phyloP scores from a whole-genome alignment of 345 rosid species.

The Aurinia saxatilis region DNA sequence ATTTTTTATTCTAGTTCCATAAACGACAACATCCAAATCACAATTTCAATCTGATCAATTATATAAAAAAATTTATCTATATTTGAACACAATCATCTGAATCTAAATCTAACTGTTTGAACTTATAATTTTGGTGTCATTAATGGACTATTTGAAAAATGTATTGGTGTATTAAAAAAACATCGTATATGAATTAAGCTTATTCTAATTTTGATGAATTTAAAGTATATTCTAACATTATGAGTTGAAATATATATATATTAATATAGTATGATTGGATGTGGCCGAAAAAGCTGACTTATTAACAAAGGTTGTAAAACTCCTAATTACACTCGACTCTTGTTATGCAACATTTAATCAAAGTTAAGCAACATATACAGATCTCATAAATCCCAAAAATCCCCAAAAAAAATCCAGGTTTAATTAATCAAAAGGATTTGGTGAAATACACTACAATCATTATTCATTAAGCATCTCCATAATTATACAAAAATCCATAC shows the following conservation, averaged over 20 bases:
- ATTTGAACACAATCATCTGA: too few relatives aligned
- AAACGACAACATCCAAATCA: too few relatives aligned
- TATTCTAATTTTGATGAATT: neutral
- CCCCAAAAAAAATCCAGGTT: neutral
- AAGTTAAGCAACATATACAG: neutral
- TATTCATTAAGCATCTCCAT: neutral
- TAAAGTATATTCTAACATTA: too few relatives aligned
- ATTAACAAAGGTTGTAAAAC: neutral
- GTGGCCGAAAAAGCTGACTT: neutral
- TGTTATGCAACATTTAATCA: neutral
- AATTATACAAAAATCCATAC: slow-evolving; percentile 8
- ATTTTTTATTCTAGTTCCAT: too few relatives aligned
- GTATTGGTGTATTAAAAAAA: too few relatives aligned
- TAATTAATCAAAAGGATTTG: neutral
- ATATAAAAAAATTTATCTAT: too few relatives aligned
- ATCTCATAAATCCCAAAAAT: neutral
- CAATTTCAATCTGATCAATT: too few relatives aligned
- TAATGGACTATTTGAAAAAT: too few relatives aligned
- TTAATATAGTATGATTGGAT: neutral
- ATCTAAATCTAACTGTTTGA: too few relatives aligned
- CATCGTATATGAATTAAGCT: neutral
- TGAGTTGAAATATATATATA: neutral
- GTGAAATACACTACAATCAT: neutral
- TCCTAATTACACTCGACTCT: too few relatives aligned
- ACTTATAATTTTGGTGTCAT: too few relatives aligned